Conservation (phyloP, 257 asterid genomes). For the Plantago major region DNA sequence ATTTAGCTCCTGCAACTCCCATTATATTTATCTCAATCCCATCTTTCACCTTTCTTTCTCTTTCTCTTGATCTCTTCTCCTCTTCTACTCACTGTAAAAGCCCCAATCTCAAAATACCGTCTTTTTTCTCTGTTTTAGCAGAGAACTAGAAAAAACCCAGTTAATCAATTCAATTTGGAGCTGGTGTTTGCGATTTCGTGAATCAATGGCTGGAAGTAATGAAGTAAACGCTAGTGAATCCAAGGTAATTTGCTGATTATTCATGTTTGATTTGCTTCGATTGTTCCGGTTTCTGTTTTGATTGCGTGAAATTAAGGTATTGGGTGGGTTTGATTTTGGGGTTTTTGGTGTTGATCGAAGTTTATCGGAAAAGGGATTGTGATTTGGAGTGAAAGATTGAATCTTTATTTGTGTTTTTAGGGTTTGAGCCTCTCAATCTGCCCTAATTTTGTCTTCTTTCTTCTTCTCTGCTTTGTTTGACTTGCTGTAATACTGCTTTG, state of each 20-base stretch:
- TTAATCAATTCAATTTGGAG: constrained; percentile 10
- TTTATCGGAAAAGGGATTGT: constrained; percentile 17
- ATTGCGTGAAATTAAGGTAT: constrained; percentile 23
- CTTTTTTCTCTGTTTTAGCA: neutral
- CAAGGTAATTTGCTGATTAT: constrained; percentile 28
- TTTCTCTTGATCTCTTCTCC: constrained; percentile 20
- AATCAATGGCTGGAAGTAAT: constrained; percentile 43
- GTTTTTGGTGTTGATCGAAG: constrained; percentile 20
- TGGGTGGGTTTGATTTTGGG: constrained; percentile 18
- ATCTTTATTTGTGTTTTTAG: constrained; percentile 25
- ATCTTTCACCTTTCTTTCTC: neutral
- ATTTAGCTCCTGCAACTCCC: too few relatives aligned
- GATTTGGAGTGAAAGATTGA: constrained; percentile 24
- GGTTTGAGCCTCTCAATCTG: constrained; percentile 18
- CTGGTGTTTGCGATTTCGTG: constrained; percentile 2
- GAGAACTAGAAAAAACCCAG: neutral
- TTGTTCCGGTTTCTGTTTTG: neutral
- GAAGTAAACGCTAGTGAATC: constrained; percentile 49
- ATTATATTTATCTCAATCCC: constrained; percentile 1
- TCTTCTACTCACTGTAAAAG: neutral
- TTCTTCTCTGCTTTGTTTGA: constrained; percentile 18
- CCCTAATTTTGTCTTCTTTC: constrained; percentile 1
- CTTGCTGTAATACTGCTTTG: constrained; percentile 24
- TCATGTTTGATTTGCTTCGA: neutral
- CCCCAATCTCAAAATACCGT: too few relatives aligned